Base-by-base conservation (phyloP, 2,329 filamentous ascomycete genomes). In the Fusarium sp. region DNA sequence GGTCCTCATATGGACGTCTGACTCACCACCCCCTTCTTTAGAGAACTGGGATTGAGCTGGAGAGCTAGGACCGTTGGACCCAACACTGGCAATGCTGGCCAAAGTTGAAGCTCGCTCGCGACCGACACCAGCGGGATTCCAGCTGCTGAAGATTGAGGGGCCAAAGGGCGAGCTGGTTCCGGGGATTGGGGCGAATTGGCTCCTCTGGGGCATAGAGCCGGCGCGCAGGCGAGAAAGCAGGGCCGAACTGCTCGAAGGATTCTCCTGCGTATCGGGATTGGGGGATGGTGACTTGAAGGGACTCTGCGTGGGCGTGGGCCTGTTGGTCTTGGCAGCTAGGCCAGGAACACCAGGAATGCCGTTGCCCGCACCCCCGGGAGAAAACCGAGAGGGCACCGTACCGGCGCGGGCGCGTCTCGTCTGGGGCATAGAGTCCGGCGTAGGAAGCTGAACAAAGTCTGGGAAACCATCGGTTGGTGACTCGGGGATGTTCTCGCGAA, bases 401-500 rank as follows among this genome's bases (percentile, higher is more conserved):
- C 95, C 95, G 59, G 95, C 95, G 75, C 95, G 88, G 69, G 92
- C 90, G 74, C 95, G 88, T 65, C 95, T 88, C 43, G 88, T 86
- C 70, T 90, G 84, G 53, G 90, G 87, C 59, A 90, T 74, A 55
- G 81, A 84, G 64, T 88, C 85, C 65, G 90, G 85, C 8, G 89
- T 84, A 38, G 90, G 85, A 38, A 91, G 83, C 69, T 88, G 87
- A 64, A 90, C 85, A 74, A 97, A 92, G 76, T 97, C 93, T 56
- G 95, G 93, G 71, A 98, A 98, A 68, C 91, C 94, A 80, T 97
- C 94, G 67, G 91, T 95, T 29, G 95, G 95, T 32, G 94, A 97
- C 79, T 99, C 95, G 64, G 94, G 93, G 61, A 99, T 98, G 67
- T 94, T 97, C 80, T 98, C 95, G 73, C 95, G 92, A 47, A 99